These are phyloP conservation scores for Flaveria trinervia DNA, from an alignment of 129 eudicot genomes.

Conservation along the genomic window DNA sequence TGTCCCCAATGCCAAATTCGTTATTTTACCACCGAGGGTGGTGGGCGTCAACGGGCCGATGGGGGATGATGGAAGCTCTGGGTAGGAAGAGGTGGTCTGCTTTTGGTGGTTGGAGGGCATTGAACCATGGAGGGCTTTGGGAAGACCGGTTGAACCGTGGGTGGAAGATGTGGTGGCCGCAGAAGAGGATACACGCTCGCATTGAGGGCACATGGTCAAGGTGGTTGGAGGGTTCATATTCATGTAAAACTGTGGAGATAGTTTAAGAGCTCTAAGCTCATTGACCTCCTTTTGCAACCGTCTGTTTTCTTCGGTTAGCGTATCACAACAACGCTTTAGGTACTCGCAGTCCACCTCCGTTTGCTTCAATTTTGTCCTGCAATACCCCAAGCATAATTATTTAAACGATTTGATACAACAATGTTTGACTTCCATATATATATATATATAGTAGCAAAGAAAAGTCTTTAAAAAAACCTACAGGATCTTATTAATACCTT, in stretches of 20 bases:
- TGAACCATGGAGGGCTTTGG: conserved; percentile 30
- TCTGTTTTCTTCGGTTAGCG: conserved; percentile 61
- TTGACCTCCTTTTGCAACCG: conserved; percentile 73
- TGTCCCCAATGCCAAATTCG: neutral
- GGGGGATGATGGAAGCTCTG: conserved; percentile 50
- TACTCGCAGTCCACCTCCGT: conserved; percentile 83
- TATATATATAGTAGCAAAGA: too few species aligned
- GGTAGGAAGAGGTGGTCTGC: conserved; percentile 47
- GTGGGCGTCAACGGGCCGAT: conserved; percentile 43
- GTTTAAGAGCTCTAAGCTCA: conserved; percentile 65
- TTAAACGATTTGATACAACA: neutral
- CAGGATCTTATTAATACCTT: too few species aligned
- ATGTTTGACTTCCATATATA: too few species aligned
- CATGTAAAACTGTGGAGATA: conserved; percentile 74
- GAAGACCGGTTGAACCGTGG: conserved; percentile 23
- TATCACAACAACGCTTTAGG: conserved; percentile 63
- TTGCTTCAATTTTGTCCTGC: conserved; percentile 85
- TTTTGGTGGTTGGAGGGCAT: conserved; percentile 36
- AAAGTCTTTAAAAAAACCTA: too few species aligned
- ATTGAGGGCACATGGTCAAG: conserved; percentile 84
- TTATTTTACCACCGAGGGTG: conserved; percentile 41
- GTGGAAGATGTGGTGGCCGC: conserved; percentile 39
- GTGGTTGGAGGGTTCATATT: conserved; percentile 81
- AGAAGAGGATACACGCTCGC: conserved; percentile 65
- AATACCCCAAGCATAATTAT: neutral